A percentile compares a stretch with the other conserved stretches of the same genome.
These are phyloP conservation scores for Sordariomycetes sp. DNA, from an alignment of 2,329 filamentous ascomycete genomes.

Conservation along the genomic window DNA sequence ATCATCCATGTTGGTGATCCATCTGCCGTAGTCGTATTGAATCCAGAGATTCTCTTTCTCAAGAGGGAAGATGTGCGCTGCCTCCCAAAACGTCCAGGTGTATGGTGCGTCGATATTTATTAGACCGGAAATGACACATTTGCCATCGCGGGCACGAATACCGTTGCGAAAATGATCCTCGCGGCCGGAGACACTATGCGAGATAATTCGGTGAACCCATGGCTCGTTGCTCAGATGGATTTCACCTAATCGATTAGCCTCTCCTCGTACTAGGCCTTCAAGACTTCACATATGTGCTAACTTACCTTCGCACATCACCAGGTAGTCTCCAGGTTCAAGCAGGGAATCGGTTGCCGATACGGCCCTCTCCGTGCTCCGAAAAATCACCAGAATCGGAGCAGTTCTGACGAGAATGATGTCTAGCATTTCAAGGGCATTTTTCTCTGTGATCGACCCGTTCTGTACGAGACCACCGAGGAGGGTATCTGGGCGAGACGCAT, in stretches of 20 bases:
- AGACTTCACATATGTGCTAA: too few species aligned
- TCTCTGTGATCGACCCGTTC: too few species aligned
- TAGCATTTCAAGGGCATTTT: too few species aligned
- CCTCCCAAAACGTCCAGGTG: slow-evolving; percentile 12
- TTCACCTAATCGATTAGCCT: neutral
- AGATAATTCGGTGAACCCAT: neutral
- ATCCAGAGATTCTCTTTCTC: slow-evolving; percentile 12
- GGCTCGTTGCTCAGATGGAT: neutral
- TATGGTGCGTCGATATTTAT: neutral
- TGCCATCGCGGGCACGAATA: neutral
- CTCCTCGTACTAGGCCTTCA: too few species aligned
- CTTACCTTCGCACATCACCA: too few species aligned
- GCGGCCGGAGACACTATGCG: neutral
- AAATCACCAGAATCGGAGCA: too few species aligned
- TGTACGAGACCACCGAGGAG: too few species aligned
- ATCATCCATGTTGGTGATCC: neutral
- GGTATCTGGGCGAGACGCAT: too few species aligned
- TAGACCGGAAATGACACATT: neutral
- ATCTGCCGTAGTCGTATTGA: slow-evolving; percentile 6
- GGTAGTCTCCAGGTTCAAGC: too few species aligned
- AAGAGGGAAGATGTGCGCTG: slow-evolving; percentile 15
- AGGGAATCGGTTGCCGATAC: too few species aligned
- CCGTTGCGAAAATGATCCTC: neutral
- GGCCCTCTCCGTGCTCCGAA: too few species aligned
- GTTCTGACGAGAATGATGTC: too few species aligned